Evolutionary conservation across 1,139 yeast species (phyloP).

Genomic region (Lodderomyces parapsilosis): DNA sequence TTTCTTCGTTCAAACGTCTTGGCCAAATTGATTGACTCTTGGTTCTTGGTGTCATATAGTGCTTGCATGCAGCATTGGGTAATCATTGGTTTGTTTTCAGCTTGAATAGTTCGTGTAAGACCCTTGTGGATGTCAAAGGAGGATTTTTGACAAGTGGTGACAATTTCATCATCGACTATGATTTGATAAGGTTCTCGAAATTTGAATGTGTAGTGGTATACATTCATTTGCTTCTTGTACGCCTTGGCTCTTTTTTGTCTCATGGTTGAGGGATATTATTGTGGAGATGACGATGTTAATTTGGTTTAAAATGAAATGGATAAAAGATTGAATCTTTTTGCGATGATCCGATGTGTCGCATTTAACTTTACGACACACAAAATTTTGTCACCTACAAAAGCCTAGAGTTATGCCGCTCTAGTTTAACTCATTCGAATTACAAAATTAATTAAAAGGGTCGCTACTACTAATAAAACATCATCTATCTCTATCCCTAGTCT

Average conservation of each 20-base stretch:
- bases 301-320: not conserved
- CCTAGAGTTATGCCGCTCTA: no score
- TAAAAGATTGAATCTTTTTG: not conserved
- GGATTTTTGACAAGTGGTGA: conserved; percentile 61
- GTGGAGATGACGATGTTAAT: not conserved
- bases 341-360: not conserved
- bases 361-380: no score
- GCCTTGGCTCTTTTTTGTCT: conserved; percentile 95
- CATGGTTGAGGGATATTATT: conserved; percentile 43
- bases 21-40: conserved; percentile 74
- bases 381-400: no score
- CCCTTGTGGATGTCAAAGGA: conserved; percentile 77
- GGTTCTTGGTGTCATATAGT: conserved; percentile 68
- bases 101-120: conserved; percentile 78
- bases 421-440: not conserved
- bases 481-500: not conserved
- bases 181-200: conserved; percentile 95
- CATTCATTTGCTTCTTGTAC: conserved; percentile 88
- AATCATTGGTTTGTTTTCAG: conserved; percentile 87
- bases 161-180: conserved; percentile 75
- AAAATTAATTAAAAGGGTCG: not conserved
- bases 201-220: conserved; percentile 79
- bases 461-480: not conserved
- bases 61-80: conserved; percentile 95
- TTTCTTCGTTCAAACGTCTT: conserved; percentile 76